A percentile compares a stretch with the other conserved stretches of the same genome.
Evolutionary conservation across 352 stramenopile species (phyloP).

Genomic region (Globisporangium iwayamae): DNA sequence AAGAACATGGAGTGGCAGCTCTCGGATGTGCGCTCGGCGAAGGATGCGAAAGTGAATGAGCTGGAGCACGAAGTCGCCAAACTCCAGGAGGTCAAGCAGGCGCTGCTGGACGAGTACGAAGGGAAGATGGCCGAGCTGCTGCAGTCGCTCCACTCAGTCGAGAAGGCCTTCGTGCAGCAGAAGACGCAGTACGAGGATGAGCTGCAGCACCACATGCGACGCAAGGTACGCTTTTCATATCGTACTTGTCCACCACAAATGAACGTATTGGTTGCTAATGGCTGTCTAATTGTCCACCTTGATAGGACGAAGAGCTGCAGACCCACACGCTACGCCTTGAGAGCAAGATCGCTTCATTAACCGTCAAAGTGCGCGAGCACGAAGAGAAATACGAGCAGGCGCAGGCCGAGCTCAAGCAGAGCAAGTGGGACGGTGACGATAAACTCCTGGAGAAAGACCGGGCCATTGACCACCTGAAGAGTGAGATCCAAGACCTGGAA

Average conservation of each 20-base stretch:
- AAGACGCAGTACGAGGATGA: slow-evolving; percentile 77
- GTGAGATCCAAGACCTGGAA: slow-evolving; percentile 51
- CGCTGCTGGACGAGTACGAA: slow-evolving; percentile 82
- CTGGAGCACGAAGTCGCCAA: slow-evolving; percentile 53
- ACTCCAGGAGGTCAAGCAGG: slow-evolving; percentile 71
- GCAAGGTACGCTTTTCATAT: slow-evolving; percentile 26
- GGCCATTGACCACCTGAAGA: slow-evolving; percentile 43
- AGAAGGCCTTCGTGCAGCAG: slow-evolving; percentile 83
- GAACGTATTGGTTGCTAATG: neutral
- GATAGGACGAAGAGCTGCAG: slow-evolving; percentile 29
- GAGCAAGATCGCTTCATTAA: slow-evolving; percentile 42
- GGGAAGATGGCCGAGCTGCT: slow-evolving; percentile 81
- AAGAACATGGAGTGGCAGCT: slow-evolving; percentile 74
- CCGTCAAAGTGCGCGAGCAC: slow-evolving; percentile 39
- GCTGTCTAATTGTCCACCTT: neutral
- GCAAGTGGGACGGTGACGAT: slow-evolving; percentile 60
- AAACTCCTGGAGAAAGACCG: slow-evolving; percentile 55
- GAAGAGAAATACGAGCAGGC: slow-evolving; percentile 49
- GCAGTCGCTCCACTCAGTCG: slow-evolving; percentile 74
- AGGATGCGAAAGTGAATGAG: slow-evolving; percentile 62
- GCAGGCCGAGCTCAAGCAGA: slow-evolving; percentile 56
- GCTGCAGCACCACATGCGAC: slow-evolving; percentile 37
- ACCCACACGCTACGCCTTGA: slow-evolving; percentile 24
- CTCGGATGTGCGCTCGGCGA: slow-evolving; percentile 46
- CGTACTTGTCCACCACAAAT: slow-evolving; percentile 1